A percentile compares a stretch with the other conserved stretches of the same genome.
phyloP scores from a whole-genome alignment of 257 asterid genomes.

The Eustoma russellianum region DNA sequence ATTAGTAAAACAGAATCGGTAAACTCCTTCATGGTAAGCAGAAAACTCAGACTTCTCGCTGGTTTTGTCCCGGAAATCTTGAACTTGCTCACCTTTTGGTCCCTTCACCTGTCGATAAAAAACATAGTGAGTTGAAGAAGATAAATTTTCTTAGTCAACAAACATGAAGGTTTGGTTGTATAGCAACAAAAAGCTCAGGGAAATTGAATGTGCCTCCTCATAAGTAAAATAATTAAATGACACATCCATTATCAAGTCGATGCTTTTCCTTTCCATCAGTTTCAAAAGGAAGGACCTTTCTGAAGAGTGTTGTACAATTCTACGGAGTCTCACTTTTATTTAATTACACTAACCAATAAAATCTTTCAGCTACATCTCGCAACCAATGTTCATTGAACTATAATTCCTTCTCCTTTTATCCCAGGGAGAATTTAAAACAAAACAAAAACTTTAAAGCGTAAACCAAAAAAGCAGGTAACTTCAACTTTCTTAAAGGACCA shows the following conservation, averaged over 20 bases:
- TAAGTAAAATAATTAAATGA: neutral
- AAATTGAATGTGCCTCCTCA: neutral
- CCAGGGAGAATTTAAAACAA: no score
- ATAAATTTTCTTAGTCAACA: neutral
- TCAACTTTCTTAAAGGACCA: no score
- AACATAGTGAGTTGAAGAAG: neutral
- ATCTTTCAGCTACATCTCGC: no score
- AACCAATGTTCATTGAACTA: no score
- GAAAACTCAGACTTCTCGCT: conserved; percentile 80
- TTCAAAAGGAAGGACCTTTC: no score
- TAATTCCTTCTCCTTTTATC: no score
- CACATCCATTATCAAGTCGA: neutral
- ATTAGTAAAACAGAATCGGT: conserved; percentile 80
- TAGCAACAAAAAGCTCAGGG: neutral
- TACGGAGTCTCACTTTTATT: no score
- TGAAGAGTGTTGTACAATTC: no score
- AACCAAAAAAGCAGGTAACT: no score
- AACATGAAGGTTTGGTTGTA: neutral
- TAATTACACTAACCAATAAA: no score
- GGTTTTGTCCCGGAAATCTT: conserved; percentile 70
- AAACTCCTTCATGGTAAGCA: conserved; percentile 69
- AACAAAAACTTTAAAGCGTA: no score
- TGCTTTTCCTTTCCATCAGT: no score
- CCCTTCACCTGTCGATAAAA: conserved; percentile 65
- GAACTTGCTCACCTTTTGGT: conserved; percentile 79